Evolutionary conservation across 805 yeast genomes (phyloP), one percentile per base, ranked within the genome.

Genomic region (Millerozyma miso): DNA sequence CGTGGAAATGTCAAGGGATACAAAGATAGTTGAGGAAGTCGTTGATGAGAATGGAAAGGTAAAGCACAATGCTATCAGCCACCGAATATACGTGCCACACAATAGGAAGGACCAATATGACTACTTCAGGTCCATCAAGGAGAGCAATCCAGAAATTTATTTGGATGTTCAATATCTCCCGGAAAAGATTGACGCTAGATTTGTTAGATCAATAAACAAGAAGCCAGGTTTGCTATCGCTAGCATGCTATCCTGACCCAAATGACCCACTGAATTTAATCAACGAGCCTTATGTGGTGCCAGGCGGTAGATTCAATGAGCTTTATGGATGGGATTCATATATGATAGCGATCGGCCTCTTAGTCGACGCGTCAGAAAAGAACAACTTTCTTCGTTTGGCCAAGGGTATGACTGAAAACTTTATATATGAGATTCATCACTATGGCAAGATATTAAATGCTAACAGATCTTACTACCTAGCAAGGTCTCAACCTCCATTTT

Each of bases 261-360:
- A 66, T 3, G 77, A 80, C 43, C 76, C 77, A 33, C 59, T 57
- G 14, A 70, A 74, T 12, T 53, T 84, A 37, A 69, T 76, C 33
- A 88, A 89, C 16, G 81, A 76, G 55, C 96, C 96, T 0, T 91
- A 91, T 62, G 85, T 88, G 14, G 98, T 91, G 18, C 99, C 99
- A 1, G 99, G 99, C 14, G 98, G 99, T 17, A 73, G 99, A 49
- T 91, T 91, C 65, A 93, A 93, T 66, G 99, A 91, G 65, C 76
- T 89, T 45, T 91, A 93, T 57, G 99, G 98, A 13, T 91, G 99
- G 99, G 99, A 91, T 62, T 88, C 97, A 2, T 91, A 93, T 58
- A 86, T 93, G 84, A 89, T 84, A 58, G 79, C 93, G 0, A 63
- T 89, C 18, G 99, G 98, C 1, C 71, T 93, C 34, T 60, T 93